A percentile compares a stretch with the other conserved stretches of the same genome.
Conservation (phyloP, 805 yeast species). For the Sugiyamaella chiloensis region DNA sequence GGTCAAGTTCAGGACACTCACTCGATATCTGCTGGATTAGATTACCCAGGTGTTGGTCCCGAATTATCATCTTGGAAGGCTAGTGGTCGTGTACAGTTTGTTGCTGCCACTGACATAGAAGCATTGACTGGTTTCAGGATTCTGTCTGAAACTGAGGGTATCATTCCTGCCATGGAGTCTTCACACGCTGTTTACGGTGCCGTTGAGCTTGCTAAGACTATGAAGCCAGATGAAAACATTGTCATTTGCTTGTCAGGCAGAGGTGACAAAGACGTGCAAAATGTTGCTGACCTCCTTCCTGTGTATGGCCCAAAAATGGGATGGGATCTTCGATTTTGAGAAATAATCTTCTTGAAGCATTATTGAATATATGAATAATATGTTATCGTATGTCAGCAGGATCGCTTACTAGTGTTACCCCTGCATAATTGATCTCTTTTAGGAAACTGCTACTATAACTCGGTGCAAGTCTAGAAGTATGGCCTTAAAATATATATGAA, state of each 20-base stretch:
- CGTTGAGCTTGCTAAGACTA: slow-evolving; percentile 76
- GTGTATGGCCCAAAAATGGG: slow-evolving; percentile 83
- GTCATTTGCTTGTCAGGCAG: slow-evolving; percentile 94
- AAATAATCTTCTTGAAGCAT: no score
- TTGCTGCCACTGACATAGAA: slow-evolving; percentile 93
- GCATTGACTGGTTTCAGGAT: slow-evolving; percentile 88
- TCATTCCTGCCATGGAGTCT: slow-evolving; percentile 96
- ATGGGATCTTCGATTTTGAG: slow-evolving; percentile 86
- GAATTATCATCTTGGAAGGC: slow-evolving; percentile 94
- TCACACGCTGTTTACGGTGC: slow-evolving; percentile 96
- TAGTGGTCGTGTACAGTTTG: slow-evolving; percentile 85
- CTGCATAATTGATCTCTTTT: no score
- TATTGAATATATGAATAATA: no score
- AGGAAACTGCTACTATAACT: no score
- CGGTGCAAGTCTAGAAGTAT: no score
- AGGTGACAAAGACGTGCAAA: slow-evolving; percentile 98
- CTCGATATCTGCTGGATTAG: slow-evolving; percentile 97
- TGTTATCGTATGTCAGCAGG: no score
- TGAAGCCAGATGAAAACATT: slow-evolving; percentile 74
- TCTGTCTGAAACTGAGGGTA: slow-evolving; percentile 92
- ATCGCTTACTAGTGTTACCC: no score
- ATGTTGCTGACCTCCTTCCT: slow-evolving; percentile 93
- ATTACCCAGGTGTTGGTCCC: slow-evolving; percentile 99
- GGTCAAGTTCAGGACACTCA: slow-evolving; percentile 98
- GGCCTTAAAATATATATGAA: no score